Evolutionary conservation across 768 basidiomycete species (phyloP).

Genomic region (Leccinellum luteum): DNA sequence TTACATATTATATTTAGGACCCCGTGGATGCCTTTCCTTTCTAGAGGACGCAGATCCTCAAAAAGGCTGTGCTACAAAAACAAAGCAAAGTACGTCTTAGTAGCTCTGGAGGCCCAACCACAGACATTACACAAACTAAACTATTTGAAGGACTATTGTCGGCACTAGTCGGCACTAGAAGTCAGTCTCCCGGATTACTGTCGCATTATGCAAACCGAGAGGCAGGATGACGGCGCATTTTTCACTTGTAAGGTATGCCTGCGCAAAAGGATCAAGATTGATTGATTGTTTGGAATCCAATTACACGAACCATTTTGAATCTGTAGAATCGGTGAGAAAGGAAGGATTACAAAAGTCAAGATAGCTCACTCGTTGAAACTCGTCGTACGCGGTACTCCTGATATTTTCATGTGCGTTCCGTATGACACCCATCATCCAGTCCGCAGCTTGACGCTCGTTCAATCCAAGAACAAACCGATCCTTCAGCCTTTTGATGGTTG

Average conservation of each 20-base stretch:
- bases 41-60: conserved; percentile 7
- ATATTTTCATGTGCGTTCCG: conserved; percentile 95
- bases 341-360: background rate
- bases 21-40: conserved; percentile 3
- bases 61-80: too few relatives aligned
- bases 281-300: background rate
- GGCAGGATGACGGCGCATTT: background rate
- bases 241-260: conserved; percentile 34
- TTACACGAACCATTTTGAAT: conserved; percentile 45
- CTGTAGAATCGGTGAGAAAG: conserved; percentile 27
- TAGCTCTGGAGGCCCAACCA: background rate
- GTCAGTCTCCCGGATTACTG: background rate
- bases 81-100: background rate
- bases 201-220: background rate
- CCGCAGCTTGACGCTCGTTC: conserved; percentile 88
- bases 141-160: background rate
- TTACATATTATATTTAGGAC: background rate
- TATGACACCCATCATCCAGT: conserved; percentile 87
- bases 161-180: background rate
- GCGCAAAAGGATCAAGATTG: background rate
- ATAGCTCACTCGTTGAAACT: conserved; percentile 79
- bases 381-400: conserved; percentile 90
- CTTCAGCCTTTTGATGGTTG: conserved; percentile 80
- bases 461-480: conserved; percentile 84
- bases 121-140: background rate